Percentiles rank a stretch among this genome's conserved stretches.
Conservation (phyloP, 2,329 filamentous ascomycete species). For the Fusarium heterosporum region DNA sequence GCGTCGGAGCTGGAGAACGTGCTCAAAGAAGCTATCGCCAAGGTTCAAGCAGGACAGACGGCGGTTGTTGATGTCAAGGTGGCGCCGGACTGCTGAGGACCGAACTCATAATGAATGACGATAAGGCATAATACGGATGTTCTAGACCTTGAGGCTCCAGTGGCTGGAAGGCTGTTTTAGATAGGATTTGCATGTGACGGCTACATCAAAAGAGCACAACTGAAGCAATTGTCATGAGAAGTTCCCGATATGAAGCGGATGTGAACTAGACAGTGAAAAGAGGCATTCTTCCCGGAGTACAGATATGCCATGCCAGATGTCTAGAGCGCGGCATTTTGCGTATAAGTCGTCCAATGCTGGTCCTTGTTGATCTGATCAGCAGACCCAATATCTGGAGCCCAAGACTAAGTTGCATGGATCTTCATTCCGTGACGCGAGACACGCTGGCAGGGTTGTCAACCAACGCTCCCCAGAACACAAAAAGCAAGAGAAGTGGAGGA, state of each 20-base stretch:
- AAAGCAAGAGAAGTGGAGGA: background rate
- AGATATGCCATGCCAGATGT: background rate
- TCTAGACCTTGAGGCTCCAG: constrained; percentile 9
- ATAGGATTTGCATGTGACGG: constrained; percentile 20
- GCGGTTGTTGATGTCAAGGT: constrained; percentile 68
- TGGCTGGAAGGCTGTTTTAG: constrained; percentile 8
- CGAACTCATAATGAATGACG: constrained; percentile 18
- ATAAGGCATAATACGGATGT: constrained; percentile 17
- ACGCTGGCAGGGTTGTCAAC: background rate
- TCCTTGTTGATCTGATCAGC: constrained; percentile 26
- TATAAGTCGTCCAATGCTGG: background rate
- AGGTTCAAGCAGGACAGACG: constrained; percentile 62
- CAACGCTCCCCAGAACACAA: background rate
- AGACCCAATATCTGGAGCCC: background rate
- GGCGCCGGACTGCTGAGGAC: constrained; percentile 55
- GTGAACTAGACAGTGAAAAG: background rate
- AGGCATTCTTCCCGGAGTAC: too few relatives aligned
- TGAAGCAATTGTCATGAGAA: background rate
- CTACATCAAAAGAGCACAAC: constrained; percentile 9
- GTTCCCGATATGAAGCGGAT: background rate
- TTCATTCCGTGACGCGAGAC: constrained; percentile 12
- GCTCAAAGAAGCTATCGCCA: constrained; percentile 62
- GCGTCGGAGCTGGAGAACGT: constrained; percentile 60
- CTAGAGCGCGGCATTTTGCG: background rate
- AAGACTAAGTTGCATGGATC: constrained; percentile 1